A percentile compares a stretch with the other conserved stretches of the same genome.
Conservation (phyloP, 164 flowering plant species). For the Umbilicus rupestris region DNA sequence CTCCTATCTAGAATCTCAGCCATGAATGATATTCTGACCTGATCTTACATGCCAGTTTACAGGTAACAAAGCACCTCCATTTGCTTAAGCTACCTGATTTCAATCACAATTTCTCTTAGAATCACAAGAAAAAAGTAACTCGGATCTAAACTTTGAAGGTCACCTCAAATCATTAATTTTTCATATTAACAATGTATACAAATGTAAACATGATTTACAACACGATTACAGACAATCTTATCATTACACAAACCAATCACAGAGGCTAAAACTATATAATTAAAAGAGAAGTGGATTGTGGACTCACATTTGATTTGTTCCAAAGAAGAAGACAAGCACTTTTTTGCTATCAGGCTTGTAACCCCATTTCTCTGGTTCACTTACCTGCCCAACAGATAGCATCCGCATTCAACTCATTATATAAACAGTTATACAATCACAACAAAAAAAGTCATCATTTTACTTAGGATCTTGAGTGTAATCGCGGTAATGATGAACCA, state of each 20-base stretch:
- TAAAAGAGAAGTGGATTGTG: not conserved
- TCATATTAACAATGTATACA: not conserved
- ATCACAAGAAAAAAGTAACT: not conserved
- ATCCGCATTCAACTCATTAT: not conserved
- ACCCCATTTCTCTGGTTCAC: slow-evolving; percentile 95
- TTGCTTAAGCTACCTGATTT: not conserved
- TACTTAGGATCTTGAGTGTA: not conserved
- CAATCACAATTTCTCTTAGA: not conserved
- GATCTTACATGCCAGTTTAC: not conserved
- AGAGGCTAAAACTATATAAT: not conserved
- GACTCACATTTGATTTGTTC: slow-evolving; percentile 97
- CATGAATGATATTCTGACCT: not conserved
- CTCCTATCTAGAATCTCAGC: not conserved
- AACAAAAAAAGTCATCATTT: not conserved
- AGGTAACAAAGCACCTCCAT: not conserved
- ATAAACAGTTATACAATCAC: not conserved
- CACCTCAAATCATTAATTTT: not conserved
- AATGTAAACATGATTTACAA: not conserved
- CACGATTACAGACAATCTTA: not conserved
- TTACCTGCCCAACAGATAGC: slow-evolving; percentile 45
- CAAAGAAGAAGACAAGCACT: slow-evolving; percentile 81
- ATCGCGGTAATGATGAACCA: not conserved
- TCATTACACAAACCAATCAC: not conserved
- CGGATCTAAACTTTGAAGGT: not conserved
- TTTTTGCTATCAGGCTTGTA: slow-evolving; percentile 64